phyloP scores from a whole-genome alignment of 2,329 filamentous ascomycete genomes.

The Phoma herbarum region DNA sequence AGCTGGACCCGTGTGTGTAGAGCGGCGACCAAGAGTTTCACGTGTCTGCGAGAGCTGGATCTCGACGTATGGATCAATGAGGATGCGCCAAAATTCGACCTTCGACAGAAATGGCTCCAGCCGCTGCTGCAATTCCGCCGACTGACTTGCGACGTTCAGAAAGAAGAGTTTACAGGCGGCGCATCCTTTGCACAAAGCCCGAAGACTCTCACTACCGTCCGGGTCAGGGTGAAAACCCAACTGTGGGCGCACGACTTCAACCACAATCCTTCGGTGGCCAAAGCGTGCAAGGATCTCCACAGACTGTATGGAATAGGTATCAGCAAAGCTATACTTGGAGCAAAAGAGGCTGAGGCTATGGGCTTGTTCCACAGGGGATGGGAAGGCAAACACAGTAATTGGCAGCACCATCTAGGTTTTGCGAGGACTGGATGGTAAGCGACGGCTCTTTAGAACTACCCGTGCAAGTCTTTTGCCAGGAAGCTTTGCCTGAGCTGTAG shows the following conservation, averaged over 20 bases:
- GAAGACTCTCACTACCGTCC: slow-evolving; percentile 18
- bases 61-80: slow-evolving; percentile 35
- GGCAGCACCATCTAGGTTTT: slow-evolving; percentile 24
- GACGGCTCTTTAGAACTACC: background rate
- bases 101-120: slow-evolving; percentile 36
- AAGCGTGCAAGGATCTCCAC: slow-evolving; percentile 37
- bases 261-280: slow-evolving; percentile 18
- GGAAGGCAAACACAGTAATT: slow-evolving; percentile 27
- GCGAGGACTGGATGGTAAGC: slow-evolving; percentile 21
- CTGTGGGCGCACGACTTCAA: slow-evolving; percentile 13
- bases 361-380: slow-evolving; percentile 35
- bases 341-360: slow-evolving; percentile 41
- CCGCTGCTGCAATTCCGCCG: slow-evolving; percentile 44
- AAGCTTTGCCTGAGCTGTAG: background rate
- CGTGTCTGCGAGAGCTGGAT: slow-evolving; percentile 31
- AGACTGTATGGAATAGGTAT: slow-evolving; percentile 41
- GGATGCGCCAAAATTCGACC: slow-evolving; percentile 29
- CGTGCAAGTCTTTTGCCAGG: background rate
- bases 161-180: background rate
- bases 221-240: slow-evolving; percentile 19
- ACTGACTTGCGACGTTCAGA: background rate
- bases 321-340: slow-evolving; percentile 35
- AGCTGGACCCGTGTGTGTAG: slow-evolving; percentile 39
- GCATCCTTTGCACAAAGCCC: background rate
- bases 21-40: slow-evolving; percentile 30